A percentile compares a stretch with the other conserved stretches of the same genome.
phyloP scores from a whole-genome alignment of 2,329 filamentous ascomycete species.

The Trichoderma pleuroti region DNA sequence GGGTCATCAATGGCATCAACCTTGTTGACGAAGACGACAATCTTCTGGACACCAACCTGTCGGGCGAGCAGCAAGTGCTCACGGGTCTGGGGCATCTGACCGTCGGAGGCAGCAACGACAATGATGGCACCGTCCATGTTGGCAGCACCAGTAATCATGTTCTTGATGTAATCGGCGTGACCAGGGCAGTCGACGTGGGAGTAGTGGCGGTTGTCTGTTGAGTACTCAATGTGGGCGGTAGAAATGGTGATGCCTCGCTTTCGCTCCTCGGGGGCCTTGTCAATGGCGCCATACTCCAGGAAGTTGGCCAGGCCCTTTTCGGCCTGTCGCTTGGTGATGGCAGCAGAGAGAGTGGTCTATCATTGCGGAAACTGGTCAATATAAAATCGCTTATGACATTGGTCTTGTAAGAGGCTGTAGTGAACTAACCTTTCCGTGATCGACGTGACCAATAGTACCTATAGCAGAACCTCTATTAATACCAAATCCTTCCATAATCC shows the following conservation, averaged over 20 bases:
- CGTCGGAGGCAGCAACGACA: constrained; percentile 95
- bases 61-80: constrained; percentile 97
- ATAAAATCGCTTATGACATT: not conserved
- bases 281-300: constrained; percentile 95
- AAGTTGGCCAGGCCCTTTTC: constrained; percentile 92
- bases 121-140: constrained; percentile 99
- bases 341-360: constrained; percentile 94
- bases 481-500: not conserved
- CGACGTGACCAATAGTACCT: constrained; percentile 98
- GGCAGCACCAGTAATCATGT: constrained; percentile 99
- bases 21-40: constrained; percentile 99
- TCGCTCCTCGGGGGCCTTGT: constrained; percentile 98
- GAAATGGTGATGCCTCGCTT: constrained; percentile 99
- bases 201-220: constrained; percentile 92
- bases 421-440: constrained; percentile 89
- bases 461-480: not conserved
- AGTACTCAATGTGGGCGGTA: constrained; percentile 97
- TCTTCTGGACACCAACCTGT: constrained; percentile 96
- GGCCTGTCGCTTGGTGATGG: constrained; percentile 97
- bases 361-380: not conserved
- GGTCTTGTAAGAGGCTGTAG: not conserved
- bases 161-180: constrained; percentile 99
- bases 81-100: constrained; percentile 99
- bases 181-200: constrained; percentile 99
- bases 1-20: constrained; percentile 94